phyloP scores from a whole-genome alignment of 1,284 basidiomycete genomes.

The Coniophora puteana region DNA sequence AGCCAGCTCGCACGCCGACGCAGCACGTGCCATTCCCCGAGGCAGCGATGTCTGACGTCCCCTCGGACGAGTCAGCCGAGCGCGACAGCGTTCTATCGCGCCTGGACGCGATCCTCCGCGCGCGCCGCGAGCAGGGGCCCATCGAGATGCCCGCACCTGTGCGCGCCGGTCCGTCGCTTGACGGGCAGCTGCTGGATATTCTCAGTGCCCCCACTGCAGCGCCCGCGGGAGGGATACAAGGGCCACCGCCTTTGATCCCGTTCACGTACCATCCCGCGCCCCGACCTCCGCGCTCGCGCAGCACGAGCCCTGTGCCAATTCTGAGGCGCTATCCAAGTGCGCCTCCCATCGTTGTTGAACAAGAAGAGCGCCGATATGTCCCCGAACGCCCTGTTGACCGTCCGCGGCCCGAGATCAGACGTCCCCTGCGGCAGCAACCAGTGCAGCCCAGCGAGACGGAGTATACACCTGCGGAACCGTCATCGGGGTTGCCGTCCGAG shows the following conservation, averaged over 20 bases:
- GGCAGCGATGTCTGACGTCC: slow-evolving; percentile 1
- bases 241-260: slow-evolving; percentile 50
- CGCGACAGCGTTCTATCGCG: slow-evolving; percentile 22
- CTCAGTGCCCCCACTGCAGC: slow-evolving; percentile 40
- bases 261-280: slow-evolving; percentile 51
- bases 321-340: no score
- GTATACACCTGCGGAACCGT: no score
- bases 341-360: no score
- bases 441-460: no score
- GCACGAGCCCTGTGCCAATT: slow-evolving; percentile 35
- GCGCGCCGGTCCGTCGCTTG: slow-evolving; percentile 45
- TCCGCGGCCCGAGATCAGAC: no score
- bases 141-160: slow-evolving; percentile 39
- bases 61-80: slow-evolving; percentile 19
- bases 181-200: slow-evolving; percentile 58
- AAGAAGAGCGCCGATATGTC: no score
- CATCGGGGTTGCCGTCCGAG: no score
- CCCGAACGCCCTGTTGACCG: no score
- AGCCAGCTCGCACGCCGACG: slow-evolving; percentile 18
- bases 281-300: slow-evolving; percentile 37
- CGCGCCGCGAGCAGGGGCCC: slow-evolving; percentile 22
- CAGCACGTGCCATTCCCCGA: slow-evolving; percentile 23
- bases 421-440: no score
- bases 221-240: slow-evolving; percentile 38
- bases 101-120: slow-evolving; percentile 15